Conservation (phyloP, 345 rosid species). For the Gossypium mustelinum region DNA sequence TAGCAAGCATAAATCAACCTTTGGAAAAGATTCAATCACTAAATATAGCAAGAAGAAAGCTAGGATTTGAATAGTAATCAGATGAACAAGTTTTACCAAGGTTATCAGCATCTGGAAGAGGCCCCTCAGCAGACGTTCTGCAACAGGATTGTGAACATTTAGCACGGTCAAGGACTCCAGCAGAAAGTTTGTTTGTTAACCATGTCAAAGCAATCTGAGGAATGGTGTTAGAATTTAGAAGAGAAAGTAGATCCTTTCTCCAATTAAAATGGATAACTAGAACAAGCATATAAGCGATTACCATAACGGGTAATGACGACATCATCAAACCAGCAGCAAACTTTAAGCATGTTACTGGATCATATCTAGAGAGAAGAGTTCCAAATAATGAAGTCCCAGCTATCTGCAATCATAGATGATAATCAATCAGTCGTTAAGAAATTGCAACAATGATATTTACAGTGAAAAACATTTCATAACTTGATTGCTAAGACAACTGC, state of each 20-base stretch:
- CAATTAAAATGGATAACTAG: background rate
- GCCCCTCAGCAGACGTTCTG: conserved; percentile 27
- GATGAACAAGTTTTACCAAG: conserved; percentile 42
- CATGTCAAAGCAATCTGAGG: conserved; percentile 66
- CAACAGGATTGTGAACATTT: conserved; percentile 56
- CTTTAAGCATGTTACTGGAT: conserved; percentile 83
- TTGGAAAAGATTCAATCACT: background rate
- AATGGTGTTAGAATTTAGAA: conserved; percentile 12
- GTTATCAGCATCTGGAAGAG: conserved; percentile 27
- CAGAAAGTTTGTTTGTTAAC: conserved; percentile 76
- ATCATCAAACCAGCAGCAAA: conserved; percentile 68
- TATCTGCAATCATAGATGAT: conserved; percentile 42
- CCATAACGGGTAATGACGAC: conserved; percentile 72
- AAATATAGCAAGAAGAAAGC: background rate
- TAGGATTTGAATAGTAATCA: background rate
- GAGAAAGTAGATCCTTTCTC: conserved; percentile 12
- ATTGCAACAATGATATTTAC: background rate
- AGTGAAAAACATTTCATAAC: background rate
- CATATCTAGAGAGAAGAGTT: conserved; percentile 67
- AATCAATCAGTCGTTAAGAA: background rate
- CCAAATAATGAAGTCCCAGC: conserved; percentile 87
- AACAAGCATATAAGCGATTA: conserved; percentile 30
- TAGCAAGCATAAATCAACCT: background rate
- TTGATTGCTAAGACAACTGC: background rate
- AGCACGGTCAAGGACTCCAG: conserved; percentile 85